Conservation (phyloP, 129 eudicot genomes). For the Scalesia atractyloides region DNA sequence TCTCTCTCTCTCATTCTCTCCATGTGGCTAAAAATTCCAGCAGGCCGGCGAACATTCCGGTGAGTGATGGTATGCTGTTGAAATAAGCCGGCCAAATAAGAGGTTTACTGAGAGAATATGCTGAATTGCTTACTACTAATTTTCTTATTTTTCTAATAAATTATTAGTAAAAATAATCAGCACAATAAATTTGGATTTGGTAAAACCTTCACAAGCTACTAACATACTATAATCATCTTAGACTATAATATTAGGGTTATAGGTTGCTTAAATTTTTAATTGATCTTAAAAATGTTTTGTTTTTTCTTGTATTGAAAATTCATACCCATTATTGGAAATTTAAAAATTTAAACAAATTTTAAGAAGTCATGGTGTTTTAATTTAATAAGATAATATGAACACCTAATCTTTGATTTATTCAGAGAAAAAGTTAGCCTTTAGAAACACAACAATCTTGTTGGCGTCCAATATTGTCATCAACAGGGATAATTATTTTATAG, state of each 20-base stretch:
- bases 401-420: slow-evolving; percentile 29
- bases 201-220: slow-evolving; percentile 33
- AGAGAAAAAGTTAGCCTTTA: slow-evolving; percentile 13
- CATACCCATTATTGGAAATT: slow-evolving; percentile 14
- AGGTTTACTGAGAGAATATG: slow-evolving; percentile 37
- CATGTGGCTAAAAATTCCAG: neutral
- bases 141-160: neutral
- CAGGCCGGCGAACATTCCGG: slow-evolving; percentile 41
- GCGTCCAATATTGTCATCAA: slow-evolving; percentile 20
- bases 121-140: slow-evolving; percentile 28
- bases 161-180: neutral
- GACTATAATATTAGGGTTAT: slow-evolving; percentile 32
- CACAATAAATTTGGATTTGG: slow-evolving; percentile 32
- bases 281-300: slow-evolving; percentile 3
- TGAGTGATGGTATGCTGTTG: slow-evolving; percentile 18
- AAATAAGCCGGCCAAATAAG: slow-evolving; percentile 36
- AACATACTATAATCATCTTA: slow-evolving; percentile 22
- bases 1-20: slow-evolving; percentile 10
- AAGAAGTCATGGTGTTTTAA: slow-evolving; percentile 7
- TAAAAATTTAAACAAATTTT: slow-evolving; percentile 16
- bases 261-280: slow-evolving; percentile 9
- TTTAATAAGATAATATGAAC: neutral
- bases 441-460: slow-evolving; percentile 16
- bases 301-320: neutral
- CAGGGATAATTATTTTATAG: slow-evolving; percentile 12